Percentiles rank a stretch among this genome's conserved stretches.
phyloP scores from a whole-genome alignment of 2,329 filamentous ascomycete genomes.

The Aspergillus candidus region DNA sequence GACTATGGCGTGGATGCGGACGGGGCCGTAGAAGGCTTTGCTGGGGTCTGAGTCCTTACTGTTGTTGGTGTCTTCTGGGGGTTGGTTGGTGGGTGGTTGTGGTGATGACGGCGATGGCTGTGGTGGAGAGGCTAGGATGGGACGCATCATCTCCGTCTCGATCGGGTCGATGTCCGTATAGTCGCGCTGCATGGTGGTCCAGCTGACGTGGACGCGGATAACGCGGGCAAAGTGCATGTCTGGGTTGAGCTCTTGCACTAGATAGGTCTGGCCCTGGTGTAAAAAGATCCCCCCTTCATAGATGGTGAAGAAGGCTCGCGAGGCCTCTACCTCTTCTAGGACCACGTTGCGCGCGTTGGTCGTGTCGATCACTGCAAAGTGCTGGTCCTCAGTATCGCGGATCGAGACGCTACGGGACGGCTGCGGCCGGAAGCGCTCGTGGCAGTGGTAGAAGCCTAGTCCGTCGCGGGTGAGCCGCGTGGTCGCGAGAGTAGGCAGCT shows the following conservation, averaged over 20 bases:
- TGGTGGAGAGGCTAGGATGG: slow-evolving; percentile 43
- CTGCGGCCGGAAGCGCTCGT: slow-evolving; percentile 77
- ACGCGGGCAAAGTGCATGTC: slow-evolving; percentile 80
- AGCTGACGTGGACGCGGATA: slow-evolving; percentile 83
- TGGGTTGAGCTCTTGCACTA: slow-evolving; percentile 81
- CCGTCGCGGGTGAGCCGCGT: slow-evolving; percentile 69
- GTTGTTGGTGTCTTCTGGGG: slow-evolving; percentile 41
- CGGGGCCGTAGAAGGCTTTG: slow-evolving; percentile 72
- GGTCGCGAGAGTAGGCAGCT: slow-evolving; percentile 63
- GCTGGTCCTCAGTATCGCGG: slow-evolving; percentile 81
- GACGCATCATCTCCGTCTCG: slow-evolving; percentile 81
- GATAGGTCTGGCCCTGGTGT: slow-evolving; percentile 88
- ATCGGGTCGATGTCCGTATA: slow-evolving; percentile 91
- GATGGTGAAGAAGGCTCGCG: slow-evolving; percentile 88
- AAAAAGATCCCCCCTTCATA: slow-evolving; percentile 97
- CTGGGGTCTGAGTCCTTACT: slow-evolving; percentile 49
- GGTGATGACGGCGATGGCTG: neutral
- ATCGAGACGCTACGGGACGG: slow-evolving; percentile 82
- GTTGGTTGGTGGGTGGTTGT: too few species aligned
- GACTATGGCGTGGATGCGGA: slow-evolving; percentile 80
- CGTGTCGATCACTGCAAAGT: slow-evolving; percentile 88
- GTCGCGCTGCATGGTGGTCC: slow-evolving; percentile 89
- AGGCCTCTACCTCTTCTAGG: slow-evolving; percentile 92
- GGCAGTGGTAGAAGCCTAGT: slow-evolving; percentile 81
- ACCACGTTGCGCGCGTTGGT: slow-evolving; percentile 74